phyloP scores from a whole-genome alignment of 2,329 filamentous ascomycete genomes.

The Ophiostoma tasmaniense region DNA sequence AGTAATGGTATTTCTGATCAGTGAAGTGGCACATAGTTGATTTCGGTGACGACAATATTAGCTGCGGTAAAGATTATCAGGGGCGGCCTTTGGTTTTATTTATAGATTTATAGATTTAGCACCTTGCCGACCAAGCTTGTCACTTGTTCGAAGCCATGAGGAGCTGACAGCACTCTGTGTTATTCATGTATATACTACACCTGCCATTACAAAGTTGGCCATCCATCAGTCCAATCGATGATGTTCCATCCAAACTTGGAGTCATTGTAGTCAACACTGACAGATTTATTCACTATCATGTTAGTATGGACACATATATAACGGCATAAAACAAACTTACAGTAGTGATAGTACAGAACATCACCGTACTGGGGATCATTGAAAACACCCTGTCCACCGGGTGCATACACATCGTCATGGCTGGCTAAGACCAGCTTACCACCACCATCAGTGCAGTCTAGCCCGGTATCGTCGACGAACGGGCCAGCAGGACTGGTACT shows the following conservation, averaged over 20 bases:
- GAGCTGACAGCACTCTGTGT: background rate
- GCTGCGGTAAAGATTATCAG: too few relatives aligned
- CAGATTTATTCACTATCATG: background rate
- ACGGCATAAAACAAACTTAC: background rate
- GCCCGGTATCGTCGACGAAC: constrained; percentile 50
- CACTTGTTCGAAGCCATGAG: background rate
- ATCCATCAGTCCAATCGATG: background rate
- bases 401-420: constrained; percentile 51
- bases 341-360: constrained; percentile 52
- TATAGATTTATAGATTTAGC: too few relatives aligned
- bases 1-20: background rate
- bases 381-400: constrained; percentile 54
- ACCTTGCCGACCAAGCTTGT: too few relatives aligned
- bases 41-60: too few relatives aligned
- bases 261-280: background rate
- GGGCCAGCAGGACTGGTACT: constrained; percentile 41
- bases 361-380: constrained; percentile 38
- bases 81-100: too few relatives aligned
- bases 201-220: background rate
- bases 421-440: constrained; percentile 50
- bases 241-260: background rate
- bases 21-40: background rate
- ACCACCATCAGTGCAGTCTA: constrained; percentile 44
- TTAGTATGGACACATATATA: too few relatives aligned
- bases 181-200: background rate